Percentiles rank a stretch among this genome's conserved stretches.
Evolutionary conservation across 441 rosid species (phyloP).

Genomic region (Jatropha multifida): DNA sequence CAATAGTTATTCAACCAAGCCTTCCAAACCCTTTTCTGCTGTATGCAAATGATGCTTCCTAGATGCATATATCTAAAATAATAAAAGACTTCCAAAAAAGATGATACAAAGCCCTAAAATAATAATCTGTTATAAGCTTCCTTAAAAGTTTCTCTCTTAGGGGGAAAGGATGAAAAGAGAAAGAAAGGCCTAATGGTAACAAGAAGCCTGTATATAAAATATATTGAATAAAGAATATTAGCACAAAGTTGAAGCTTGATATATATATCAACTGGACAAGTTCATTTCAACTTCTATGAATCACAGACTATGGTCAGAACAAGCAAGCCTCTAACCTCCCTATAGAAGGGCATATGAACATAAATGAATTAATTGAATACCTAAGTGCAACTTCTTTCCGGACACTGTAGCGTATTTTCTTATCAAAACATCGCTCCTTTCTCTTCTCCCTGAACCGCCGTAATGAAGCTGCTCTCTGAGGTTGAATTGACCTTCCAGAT

Average conservation of each 20-base stretch:
- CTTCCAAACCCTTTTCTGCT: neutral
- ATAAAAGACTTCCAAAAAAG: neutral
- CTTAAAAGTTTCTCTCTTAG: neutral
- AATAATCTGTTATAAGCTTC: neutral
- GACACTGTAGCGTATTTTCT: conserved; percentile 85
- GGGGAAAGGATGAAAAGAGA: too few relatives aligned
- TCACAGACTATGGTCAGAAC: neutral
- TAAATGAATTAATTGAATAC: conserved; percentile 31
- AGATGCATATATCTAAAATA: neutral
- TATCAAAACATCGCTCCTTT: conserved; percentile 84
- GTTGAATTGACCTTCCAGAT: conserved; percentile 46
- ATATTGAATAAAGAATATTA: neutral
- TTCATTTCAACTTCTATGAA: neutral
- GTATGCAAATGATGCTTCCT: neutral
- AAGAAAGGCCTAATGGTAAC: neutral
- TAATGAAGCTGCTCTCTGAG: conserved; percentile 80
- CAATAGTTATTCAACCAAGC: neutral
- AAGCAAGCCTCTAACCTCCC: neutral
- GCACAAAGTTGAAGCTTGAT: neutral
- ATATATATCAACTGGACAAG: neutral
- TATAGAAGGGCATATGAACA: neutral
- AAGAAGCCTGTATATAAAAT: neutral
- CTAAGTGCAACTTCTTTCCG: conserved; percentile 96
- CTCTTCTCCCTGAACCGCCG: conserved; percentile 90
- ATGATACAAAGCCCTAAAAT: neutral